phyloP scores from a whole-genome alignment of 2,329 filamentous ascomycete species.

The Intubia oerlemansii region DNA sequence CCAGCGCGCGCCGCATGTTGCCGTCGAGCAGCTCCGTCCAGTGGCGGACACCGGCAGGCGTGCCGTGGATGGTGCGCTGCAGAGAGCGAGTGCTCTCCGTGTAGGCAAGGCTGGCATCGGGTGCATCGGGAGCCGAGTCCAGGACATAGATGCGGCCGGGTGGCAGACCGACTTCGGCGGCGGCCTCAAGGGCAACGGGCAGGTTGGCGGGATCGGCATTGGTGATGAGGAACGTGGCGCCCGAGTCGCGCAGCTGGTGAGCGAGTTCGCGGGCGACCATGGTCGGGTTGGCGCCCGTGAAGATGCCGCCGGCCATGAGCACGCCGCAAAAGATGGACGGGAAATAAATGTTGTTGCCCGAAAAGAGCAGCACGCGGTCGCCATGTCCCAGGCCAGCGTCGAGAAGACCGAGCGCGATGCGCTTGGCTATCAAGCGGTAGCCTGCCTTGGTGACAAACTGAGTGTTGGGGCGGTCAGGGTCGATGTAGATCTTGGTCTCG shows the following conservation, averaged over 20 bases:
- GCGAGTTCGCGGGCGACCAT: conserved; percentile 48
- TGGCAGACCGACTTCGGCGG: conserved; percentile 31
- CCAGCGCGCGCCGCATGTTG: conserved; percentile 23
- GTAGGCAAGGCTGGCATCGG: too few species aligned
- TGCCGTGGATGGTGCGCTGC: too few species aligned
- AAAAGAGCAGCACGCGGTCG: conserved; percentile 54
- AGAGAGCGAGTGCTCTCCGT: too few species aligned
- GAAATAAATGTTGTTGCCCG: conserved; percentile 53
- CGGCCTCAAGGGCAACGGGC: conserved; percentile 44
- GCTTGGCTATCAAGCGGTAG: conserved; percentile 50
- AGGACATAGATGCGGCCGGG: conserved; percentile 40
- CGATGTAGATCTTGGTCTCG: conserved; percentile 30
- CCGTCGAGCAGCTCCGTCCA: conserved; percentile 41
- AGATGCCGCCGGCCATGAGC: conserved; percentile 58
- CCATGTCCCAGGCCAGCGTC: conserved; percentile 41
- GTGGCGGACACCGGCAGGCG: conserved; percentile 23
- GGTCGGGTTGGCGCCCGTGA: conserved; percentile 34
- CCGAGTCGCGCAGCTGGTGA: conserved; percentile 54
- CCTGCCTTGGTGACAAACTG: conserved; percentile 41
- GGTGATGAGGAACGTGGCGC: conserved; percentile 44
- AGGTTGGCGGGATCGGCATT: conserved; percentile 36
- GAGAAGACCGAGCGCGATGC: conserved; percentile 46
- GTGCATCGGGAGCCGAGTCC: too few species aligned
- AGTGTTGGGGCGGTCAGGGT: conserved; percentile 43
- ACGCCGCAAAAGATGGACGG: conserved; percentile 50